Percentiles rank a stretch among this genome's conserved stretches.
These are phyloP conservation scores for Manihot esculenta DNA, from an alignment of 441 rosid genomes.

Conservation along the genomic window DNA sequence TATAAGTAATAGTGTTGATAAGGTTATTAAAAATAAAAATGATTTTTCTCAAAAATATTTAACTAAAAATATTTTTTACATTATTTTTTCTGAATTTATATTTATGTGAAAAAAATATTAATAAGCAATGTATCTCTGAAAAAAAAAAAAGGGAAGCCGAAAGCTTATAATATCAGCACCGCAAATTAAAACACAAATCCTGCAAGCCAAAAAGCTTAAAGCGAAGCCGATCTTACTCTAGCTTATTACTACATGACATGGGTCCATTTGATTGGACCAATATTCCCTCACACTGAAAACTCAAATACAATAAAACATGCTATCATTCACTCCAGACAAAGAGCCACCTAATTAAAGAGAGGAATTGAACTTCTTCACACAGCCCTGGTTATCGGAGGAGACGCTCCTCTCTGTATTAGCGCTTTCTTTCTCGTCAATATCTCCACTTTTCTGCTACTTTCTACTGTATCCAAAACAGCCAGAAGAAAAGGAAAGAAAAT, in stretches of 20 bases:
- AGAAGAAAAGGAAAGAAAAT: slow-evolving; percentile 12
- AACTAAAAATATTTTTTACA: no score
- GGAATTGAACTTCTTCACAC: slow-evolving; percentile 3
- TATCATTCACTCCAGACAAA: slow-evolving; percentile 13
- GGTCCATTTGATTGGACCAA: slow-evolving; percentile 14
- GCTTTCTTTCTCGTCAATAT: slow-evolving; percentile 2
- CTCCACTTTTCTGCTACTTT: slow-evolving; percentile 2
- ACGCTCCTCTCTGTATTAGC: slow-evolving; percentile 12
- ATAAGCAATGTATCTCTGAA: no score
- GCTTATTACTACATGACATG: slow-evolving; percentile 28
- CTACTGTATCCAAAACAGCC: background rate
- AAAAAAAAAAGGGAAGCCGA: no score
- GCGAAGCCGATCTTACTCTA: no score
- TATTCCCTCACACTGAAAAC: slow-evolving; percentile 11
- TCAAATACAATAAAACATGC: slow-evolving; percentile 2
- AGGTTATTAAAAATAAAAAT: no score
- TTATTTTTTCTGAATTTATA: no score
- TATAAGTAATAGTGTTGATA: no score
- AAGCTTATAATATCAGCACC: no score
- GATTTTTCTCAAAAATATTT: no score
- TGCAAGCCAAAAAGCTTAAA: no score
- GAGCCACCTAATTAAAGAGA: slow-evolving; percentile 26
- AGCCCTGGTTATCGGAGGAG: slow-evolving; percentile 27
- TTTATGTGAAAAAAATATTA: no score
- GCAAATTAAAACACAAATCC: no score